Percentiles rank a stretch among this genome's conserved stretches.
Evolutionary conservation across 805 yeast species (phyloP).

Genomic region (Hanseniaspora thailandica): DNA sequence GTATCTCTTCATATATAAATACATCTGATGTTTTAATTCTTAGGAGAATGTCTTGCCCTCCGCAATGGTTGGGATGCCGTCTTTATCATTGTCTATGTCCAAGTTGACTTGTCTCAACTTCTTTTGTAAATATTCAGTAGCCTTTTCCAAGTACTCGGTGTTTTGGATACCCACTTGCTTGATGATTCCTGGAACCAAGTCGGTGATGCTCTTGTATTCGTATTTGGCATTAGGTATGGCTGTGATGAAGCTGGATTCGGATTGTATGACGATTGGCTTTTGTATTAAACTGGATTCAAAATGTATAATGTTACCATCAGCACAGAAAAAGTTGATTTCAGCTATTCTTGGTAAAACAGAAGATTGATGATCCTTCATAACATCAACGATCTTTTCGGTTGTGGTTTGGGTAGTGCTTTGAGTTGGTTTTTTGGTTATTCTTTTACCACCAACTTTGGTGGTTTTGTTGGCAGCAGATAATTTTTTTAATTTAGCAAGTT

Average conservation of each 20-base stretch:
- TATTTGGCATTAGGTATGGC: slow-evolving; percentile 87
- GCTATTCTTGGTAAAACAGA: slow-evolving; percentile 48
- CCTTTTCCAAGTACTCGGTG: slow-evolving; percentile 38
- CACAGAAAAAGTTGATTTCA: slow-evolving; percentile 96
- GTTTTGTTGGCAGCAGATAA: slow-evolving; percentile 52
- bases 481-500: slow-evolving; percentile 83
- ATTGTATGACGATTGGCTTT: slow-evolving; percentile 6
- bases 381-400: slow-evolving; percentile 30
- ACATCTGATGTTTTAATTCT: not conserved
- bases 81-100: slow-evolving; percentile 20
- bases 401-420: slow-evolving; percentile 45
- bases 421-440: slow-evolving; percentile 51
- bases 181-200: slow-evolving; percentile 84
- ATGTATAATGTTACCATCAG: slow-evolving; percentile 91
- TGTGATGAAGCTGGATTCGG: slow-evolving; percentile 62
- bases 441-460: slow-evolving; percentile 65
- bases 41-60: slow-evolving; percentile 44
- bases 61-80: slow-evolving; percentile 42
- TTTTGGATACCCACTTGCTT: slow-evolving; percentile 59
- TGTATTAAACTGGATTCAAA: slow-evolving; percentile 61
- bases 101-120: not conserved
- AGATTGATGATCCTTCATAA: not conserved
- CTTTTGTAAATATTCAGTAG: slow-evolving; percentile 45
- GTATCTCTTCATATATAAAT: too few relatives aligned
- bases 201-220: slow-evolving; percentile 84